These are phyloP conservation scores for Colletotrichum echinochloae DNA, from an alignment of 2,329 filamentous ascomycete genomes.

Conservation along the genomic window DNA sequence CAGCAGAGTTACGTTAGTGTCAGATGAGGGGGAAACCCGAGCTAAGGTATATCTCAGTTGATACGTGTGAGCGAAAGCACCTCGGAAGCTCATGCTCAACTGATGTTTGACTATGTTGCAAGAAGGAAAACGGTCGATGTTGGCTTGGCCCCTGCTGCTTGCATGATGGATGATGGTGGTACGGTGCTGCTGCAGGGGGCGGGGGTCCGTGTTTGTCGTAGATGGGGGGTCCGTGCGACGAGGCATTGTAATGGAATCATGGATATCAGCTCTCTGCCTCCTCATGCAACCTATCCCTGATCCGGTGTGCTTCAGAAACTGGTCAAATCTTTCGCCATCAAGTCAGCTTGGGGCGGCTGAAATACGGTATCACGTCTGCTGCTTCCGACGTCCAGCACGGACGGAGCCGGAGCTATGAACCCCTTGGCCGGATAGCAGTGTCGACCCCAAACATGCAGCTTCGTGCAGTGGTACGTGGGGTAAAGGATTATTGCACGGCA, in stretches of 20 bases:
- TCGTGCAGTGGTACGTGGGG: slow-evolving; percentile 12
- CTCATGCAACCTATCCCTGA: slow-evolving; percentile 21
- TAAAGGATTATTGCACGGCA: slow-evolving; percentile 19
- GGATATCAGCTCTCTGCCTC: slow-evolving; percentile 2
- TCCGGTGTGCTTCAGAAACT: slow-evolving; percentile 5
- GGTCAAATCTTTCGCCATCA: slow-evolving; percentile 3
- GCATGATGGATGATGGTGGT: slow-evolving; percentile 33
- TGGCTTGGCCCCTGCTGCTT: slow-evolving; percentile 30
- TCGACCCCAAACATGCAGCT: slow-evolving; percentile 1
- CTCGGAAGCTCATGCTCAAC: slow-evolving; percentile 42
- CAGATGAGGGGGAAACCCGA: slow-evolving; percentile 24
- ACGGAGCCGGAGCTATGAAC: not conserved
- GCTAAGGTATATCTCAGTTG: slow-evolving; percentile 24
- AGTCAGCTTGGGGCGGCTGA: not conserved
- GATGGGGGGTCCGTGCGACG: slow-evolving; percentile 37
- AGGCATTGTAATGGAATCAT: slow-evolving; percentile 1
- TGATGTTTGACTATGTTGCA: slow-evolving; percentile 13
- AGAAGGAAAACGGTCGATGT: slow-evolving; percentile 17
- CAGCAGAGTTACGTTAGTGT: not conserved
- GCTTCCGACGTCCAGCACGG: not conserved
- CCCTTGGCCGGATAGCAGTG: not conserved
- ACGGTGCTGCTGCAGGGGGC: slow-evolving; percentile 13
- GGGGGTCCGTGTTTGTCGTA: slow-evolving; percentile 29
- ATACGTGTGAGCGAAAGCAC: slow-evolving; percentile 15
- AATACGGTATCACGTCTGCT: not conserved